These are phyloP conservation scores for Crithidia expoeki DNA, from an alignment of 208 protist genomes.

Conservation along the genomic window DNA sequence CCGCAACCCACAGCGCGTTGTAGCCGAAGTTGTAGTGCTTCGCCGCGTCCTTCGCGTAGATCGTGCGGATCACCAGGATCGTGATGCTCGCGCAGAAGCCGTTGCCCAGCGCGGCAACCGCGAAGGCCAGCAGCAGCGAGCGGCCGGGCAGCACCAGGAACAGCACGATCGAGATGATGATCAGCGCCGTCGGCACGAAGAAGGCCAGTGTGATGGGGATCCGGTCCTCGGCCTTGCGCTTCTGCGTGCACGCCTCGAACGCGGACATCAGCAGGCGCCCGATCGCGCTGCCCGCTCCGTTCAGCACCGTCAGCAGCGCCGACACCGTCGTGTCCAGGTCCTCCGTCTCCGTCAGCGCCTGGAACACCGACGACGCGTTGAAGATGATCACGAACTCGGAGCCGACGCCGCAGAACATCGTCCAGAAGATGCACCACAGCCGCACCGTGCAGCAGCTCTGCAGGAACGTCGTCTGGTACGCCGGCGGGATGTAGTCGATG, in stretches of 20 bases:
- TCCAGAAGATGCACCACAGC: conserved; percentile 61
- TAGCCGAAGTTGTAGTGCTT: conserved; percentile 80
- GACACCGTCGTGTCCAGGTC: conserved; percentile 29
- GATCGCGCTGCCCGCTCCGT: conserved; percentile 65
- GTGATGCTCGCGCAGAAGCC: conserved; percentile 47
- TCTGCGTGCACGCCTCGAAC: conserved; percentile 63
- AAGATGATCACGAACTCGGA: conserved; percentile 59
- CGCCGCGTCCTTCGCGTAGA: conserved; percentile 67
- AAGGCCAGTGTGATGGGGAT: conserved; percentile 58
- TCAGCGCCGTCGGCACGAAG: conserved; percentile 41
- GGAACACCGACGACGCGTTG: conserved; percentile 53
- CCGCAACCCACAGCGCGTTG: conserved; percentile 32
- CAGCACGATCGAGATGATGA: conserved; percentile 48
- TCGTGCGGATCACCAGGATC: conserved; percentile 63
- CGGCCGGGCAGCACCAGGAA: conserved; percentile 42
- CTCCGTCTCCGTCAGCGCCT: conserved; percentile 45
- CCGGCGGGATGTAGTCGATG: conserved; percentile 64
- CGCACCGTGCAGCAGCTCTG: conserved; percentile 39
- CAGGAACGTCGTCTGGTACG: conserved; percentile 59
- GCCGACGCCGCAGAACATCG: conserved; percentile 47
- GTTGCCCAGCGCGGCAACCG: conserved; percentile 57
- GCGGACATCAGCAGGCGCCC: conserved; percentile 58
- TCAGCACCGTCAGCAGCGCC: conserved; percentile 62
- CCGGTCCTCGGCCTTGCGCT: conserved; percentile 55
- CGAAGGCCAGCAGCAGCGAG: conserved; percentile 56